Base-by-base conservation (phyloP, 176 grass and related monocot genomes). In the Avena sativa region DNA sequence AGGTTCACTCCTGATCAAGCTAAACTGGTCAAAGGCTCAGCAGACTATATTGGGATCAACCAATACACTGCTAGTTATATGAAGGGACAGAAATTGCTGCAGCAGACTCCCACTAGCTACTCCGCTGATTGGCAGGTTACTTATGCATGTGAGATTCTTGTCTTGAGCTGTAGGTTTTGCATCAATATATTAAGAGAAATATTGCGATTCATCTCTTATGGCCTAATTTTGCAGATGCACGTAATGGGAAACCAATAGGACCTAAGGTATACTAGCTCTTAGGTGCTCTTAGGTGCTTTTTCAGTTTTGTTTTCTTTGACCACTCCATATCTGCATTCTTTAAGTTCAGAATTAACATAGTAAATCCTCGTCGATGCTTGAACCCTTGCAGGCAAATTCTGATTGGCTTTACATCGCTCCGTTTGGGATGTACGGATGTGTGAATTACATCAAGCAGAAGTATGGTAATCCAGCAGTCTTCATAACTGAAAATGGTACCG, bases 1-100 rank as follows among this genome's bases (percentile, higher is more conserved):
- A 86, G 16, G 57, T 97, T 95, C 83, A 93, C 93, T 51, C 63
- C 73, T 62, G 87, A 88, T 78, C 90, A 98, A 88, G 86, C 81
- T 81, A 95, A 85, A 66, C 46, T 98, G 82, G 80, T 98, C 26
- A 94, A 96, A 82, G 96, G 96, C 43, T 98, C 96, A 8, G 86
- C 88, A 55, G 96, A 96, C 80, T 98, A 91, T 50, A 80, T 98
- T 6, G 96, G 96, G 3, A 98, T 98, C 66, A 98, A 98, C 57
- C 76, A 98, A 30, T 98, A 98, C 83, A 98, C 96, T 36, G 81
- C 79, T 40, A 95, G 93, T 74, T 95, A 96, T 47, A 94, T 94
- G 69, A 63, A 90, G 81, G 89, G 81, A 8, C 86, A 88, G 62
- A 64, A 80, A 38, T 70, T 87, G 44, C 43, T 64, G 74, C 74